A percentile compares a stretch with the other conserved stretches of the same genome.
Evolutionary conservation across 2,329 filamentous ascomycete genomes (phyloP).

Genomic region (Coccinonectria pachysandricola): DNA sequence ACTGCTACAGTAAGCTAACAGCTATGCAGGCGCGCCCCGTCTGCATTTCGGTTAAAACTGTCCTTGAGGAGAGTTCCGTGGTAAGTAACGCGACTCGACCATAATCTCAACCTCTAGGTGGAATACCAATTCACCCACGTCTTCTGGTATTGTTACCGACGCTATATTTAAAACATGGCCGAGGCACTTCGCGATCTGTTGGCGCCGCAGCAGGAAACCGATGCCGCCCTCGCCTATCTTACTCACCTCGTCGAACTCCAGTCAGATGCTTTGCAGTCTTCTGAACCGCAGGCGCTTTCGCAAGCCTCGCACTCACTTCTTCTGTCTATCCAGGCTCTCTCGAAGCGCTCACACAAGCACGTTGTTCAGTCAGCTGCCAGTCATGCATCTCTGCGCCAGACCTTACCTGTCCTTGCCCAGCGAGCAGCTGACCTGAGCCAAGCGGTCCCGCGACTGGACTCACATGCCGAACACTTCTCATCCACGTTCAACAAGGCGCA

Average conservation of each 20-base stretch:
- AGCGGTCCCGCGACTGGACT: slow-evolving; percentile 69
- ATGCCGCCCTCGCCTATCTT: slow-evolving; percentile 61
- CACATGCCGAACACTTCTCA: slow-evolving; percentile 69
- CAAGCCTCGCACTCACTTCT: slow-evolving; percentile 73
- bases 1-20: no score
- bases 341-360: slow-evolving; percentile 77
- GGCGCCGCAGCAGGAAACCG: slow-evolving; percentile 23
- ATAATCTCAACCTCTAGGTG: no score
- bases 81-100: no score
- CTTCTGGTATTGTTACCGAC: no score
- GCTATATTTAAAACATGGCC: no score
- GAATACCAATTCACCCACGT: no score
- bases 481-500: slow-evolving; percentile 68
- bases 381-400: slow-evolving; percentile 60
- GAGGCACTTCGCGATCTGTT: slow-evolving; percentile 27
- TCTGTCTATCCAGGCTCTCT: slow-evolving; percentile 75
- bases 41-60: no score
- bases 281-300: slow-evolving; percentile 69
- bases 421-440: slow-evolving; percentile 58
- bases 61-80: no score
- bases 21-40: no score
- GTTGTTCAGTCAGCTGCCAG: slow-evolving; percentile 74
- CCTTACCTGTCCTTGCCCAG: slow-evolving; percentile 59
- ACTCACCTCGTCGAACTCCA: slow-evolving; percentile 67
- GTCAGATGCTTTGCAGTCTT: slow-evolving; percentile 58